Conservation (phyloP, 306 rosid genomes). For the Spatholobus suberectus region DNA sequence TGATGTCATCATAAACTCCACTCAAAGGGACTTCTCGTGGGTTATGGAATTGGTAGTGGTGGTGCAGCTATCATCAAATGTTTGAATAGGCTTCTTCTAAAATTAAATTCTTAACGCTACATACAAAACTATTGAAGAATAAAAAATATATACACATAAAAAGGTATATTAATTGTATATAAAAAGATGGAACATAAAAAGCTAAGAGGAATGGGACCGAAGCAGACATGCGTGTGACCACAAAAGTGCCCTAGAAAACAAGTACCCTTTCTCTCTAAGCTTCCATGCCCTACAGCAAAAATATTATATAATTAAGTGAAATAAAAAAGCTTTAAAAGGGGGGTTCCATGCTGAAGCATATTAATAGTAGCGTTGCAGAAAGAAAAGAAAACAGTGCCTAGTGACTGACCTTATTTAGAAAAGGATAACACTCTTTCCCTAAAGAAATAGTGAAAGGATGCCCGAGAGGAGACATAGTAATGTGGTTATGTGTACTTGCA, state of each 20-base stretch:
- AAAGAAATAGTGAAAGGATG: slow-evolving; percentile 52
- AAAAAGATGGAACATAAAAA: slow-evolving; percentile 41
- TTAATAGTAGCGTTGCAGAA: slow-evolving; percentile 47
- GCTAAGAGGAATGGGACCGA: slow-evolving; percentile 67
- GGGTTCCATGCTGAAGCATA: slow-evolving; percentile 41
- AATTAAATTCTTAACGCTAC: slow-evolving; percentile 13
- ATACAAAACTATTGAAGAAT: slow-evolving; percentile 1
- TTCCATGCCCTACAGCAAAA: slow-evolving; percentile 46
- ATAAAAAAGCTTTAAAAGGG: background rate
- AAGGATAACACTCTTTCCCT: slow-evolving; percentile 50
- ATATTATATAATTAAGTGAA: slow-evolving; percentile 26
- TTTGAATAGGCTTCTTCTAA: slow-evolving; percentile 65
- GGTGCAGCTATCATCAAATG: slow-evolving; percentile 85
- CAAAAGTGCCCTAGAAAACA: slow-evolving; percentile 58
- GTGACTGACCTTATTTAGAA: slow-evolving; percentile 60
- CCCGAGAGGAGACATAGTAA: slow-evolving; percentile 55
- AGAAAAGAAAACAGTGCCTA: slow-evolving; percentile 50
- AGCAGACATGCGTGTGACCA: slow-evolving; percentile 89
- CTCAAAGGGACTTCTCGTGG: slow-evolving; percentile 58
- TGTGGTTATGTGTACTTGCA: slow-evolving; percentile 57
- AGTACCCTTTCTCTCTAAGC: slow-evolving; percentile 47
- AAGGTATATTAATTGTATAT: background rate
- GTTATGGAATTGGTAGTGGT: slow-evolving; percentile 54
- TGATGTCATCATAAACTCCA: slow-evolving; percentile 86
- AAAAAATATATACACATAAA: background rate